Percentiles rank a stretch among this genome's conserved stretches.
These are phyloP conservation scores for Venturia pyrina DNA, from an alignment of 2,329 filamentous ascomycete genomes.

Conservation along the genomic window DNA sequence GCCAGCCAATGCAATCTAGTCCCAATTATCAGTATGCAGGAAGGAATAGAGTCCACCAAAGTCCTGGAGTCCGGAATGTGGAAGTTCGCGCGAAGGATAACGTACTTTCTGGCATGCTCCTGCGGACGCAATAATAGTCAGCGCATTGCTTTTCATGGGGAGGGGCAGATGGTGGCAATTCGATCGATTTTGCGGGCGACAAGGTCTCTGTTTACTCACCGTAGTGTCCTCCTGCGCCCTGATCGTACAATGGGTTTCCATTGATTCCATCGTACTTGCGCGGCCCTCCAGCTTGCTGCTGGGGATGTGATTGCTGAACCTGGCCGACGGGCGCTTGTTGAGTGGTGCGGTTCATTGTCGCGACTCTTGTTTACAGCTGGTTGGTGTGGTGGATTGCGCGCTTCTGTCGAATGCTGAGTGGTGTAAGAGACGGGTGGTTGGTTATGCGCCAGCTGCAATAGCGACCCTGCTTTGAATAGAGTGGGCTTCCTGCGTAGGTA, in stretches of 20 bases:
- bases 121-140: constrained; percentile 2
- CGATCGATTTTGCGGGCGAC: not conserved
- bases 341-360: constrained; percentile 7
- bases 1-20: constrained; percentile 72
- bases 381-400: not conserved
- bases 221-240: constrained; percentile 38
- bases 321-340: constrained; percentile 7
- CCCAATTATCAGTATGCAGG: constrained; percentile 19
- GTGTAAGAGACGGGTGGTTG: constrained; percentile 18
- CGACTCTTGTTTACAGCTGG: not conserved
- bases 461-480: constrained; percentile 3
- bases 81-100: constrained; percentile 11
- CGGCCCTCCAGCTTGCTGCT: constrained; percentile 9
- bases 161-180: not conserved
- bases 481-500: not conserved
- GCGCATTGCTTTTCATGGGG: not conserved
- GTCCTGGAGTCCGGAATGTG: constrained; percentile 4
- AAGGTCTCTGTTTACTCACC: constrained; percentile 24
- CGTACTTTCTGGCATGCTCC: constrained; percentile 13
- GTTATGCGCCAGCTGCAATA: constrained; percentile 16
- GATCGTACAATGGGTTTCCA: constrained; percentile 38
- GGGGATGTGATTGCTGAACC: constrained; percentile 7
- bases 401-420: not conserved
- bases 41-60: constrained; percentile 13
- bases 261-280: constrained; percentile 37